Conservation (phyloP, 106 monocot species). For the Acorus calamus region DNA sequence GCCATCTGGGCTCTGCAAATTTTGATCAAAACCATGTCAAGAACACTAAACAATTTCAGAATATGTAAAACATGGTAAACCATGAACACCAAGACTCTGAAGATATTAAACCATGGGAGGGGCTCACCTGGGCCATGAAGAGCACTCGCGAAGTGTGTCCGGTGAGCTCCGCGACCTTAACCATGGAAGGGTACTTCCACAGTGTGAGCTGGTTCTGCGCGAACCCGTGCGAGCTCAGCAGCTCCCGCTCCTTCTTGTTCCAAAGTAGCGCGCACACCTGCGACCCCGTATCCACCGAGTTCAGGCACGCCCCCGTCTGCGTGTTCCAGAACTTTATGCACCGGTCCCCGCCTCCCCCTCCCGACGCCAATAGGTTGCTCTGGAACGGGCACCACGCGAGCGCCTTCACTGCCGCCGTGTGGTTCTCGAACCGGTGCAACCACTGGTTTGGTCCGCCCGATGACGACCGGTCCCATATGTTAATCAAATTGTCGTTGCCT, state of each 20-base stretch:
- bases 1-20: conserved; percentile 55
- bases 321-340: conserved; percentile 73
- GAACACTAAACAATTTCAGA: too few relatives aligned
- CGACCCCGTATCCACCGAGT: conserved; percentile 46
- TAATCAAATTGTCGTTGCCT: conserved; percentile 49
- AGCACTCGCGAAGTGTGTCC: conserved; percentile 12
- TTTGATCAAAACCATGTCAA: not conserved
- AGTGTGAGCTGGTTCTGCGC: conserved; percentile 11
- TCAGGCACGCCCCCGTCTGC: conserved; percentile 37
- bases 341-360: conserved; percentile 36
- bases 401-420: conserved; percentile 51
- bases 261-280: conserved; percentile 51
- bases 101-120: too few relatives aligned
- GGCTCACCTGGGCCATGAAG: conserved; percentile 36
- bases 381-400: conserved; percentile 67
- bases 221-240: conserved; percentile 66
- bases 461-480: conserved; percentile 46
- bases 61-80: too few relatives aligned
- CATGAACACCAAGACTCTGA: too few relatives aligned
- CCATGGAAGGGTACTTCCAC: too few relatives aligned
- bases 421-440: conserved; percentile 29
- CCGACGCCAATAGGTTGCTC: conserved; percentile 47
- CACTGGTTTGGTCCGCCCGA: conserved; percentile 18
- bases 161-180: too few relatives aligned
- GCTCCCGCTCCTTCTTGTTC: conserved; percentile 61